phyloP scores from a whole-genome alignment of 805 yeast genomes.

The Zygotorulaspora sp. region DNA sequence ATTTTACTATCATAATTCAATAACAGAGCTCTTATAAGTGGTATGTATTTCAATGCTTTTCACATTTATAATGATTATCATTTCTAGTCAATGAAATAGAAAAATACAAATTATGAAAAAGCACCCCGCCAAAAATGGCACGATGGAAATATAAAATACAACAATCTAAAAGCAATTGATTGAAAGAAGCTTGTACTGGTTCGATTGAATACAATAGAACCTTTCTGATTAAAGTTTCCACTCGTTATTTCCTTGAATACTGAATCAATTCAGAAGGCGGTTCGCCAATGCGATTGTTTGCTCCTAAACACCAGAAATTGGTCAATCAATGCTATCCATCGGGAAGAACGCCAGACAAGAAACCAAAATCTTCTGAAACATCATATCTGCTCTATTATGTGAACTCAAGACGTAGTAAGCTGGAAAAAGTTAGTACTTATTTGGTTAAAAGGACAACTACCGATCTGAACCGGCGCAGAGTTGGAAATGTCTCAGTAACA shows the following conservation, averaged over 20 bases:
- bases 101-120: too few relatives aligned
- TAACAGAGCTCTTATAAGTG: neutral
- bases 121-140: too few relatives aligned
- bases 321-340: constrained; percentile 91
- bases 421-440: constrained; percentile 78
- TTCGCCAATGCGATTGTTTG: constrained; percentile 38
- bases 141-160: too few relatives aligned
- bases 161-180: too few relatives aligned
- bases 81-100: too few relatives aligned
- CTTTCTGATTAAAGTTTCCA: too few relatives aligned
- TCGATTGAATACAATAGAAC: too few relatives aligned
- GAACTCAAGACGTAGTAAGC: constrained; percentile 79
- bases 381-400: constrained; percentile 87
- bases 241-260: too few relatives aligned
- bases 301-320: constrained; percentile 84
- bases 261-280: too few relatives aligned
- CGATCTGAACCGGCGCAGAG: constrained; percentile 57
- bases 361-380: constrained; percentile 88
- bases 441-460: constrained; percentile 54
- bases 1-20: constrained; percentile 4
- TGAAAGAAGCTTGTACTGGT: too few relatives aligned
- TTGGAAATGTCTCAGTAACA: constrained; percentile 83
- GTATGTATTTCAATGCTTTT: neutral
- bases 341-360: constrained; percentile 79
- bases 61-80: neutral